Base-by-base conservation (phyloP, 129 eudicot genomes). In the Solidago caesia region DNA sequence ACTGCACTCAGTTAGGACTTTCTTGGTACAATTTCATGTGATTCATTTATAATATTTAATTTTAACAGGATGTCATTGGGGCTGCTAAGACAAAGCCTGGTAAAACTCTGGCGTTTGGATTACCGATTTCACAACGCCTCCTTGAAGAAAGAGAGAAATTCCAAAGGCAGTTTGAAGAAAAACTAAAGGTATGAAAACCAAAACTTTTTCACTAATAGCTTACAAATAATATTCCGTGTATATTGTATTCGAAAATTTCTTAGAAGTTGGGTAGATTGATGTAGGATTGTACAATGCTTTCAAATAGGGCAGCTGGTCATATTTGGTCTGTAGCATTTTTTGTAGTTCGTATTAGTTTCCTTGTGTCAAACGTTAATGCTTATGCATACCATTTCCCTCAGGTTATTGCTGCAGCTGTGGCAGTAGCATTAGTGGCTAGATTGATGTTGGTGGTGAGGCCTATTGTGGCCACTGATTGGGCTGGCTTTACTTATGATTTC, bases 81-180 rank as follows among this genome's bases (percentile, higher is more conserved):
- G 98, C 98, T 70, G 97, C 97, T 15, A 97, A 90, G 85, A 94
- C 98, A 70, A 97, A 97, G 52, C 90, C 98, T 64, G 98, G 98
- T 70, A 94, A 94, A 85, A 94, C 98, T 44, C 93, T 94, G 56
- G 98, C 98, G 67, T 94, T 94, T 87, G 99, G 97, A 56, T 82
- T 94, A 85, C 99, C 99, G 33, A 94, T 94, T 56, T 79, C 91
- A 70, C 99, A 94, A 71, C 96, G 98, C 15, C 93, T 94, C 5
- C 92, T 94, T 29, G 96, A 94, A 43, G 99, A 94, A 79, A 85
- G 87, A 51, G 99, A 91, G 13, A 94, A 91, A 60, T 84, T 63
- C 9, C 89, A 87, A 55, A 87, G 86, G 64, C 71, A 70, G 69
- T 33, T 75, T 70, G 74, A 69, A 55, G 89, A 83, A 26, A 86